Evolutionary conservation across 331 rosid species (phyloP).

Genomic region (Quercus phellos): DNA sequence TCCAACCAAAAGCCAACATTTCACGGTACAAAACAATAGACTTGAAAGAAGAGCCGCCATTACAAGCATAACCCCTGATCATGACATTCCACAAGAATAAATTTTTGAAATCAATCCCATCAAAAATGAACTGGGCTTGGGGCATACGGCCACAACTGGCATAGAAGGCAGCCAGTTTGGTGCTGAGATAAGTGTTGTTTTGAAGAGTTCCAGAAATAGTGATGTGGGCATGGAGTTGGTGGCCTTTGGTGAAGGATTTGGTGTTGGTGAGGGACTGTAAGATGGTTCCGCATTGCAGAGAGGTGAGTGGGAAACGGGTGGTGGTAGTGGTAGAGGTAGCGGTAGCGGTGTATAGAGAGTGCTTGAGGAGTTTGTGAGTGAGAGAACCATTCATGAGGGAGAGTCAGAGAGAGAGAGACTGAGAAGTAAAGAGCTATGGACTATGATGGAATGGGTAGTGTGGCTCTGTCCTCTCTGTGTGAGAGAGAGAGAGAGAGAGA

Average conservation of each 20-base stretch:
- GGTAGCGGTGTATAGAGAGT: slow-evolving; percentile 8
- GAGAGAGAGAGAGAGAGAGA: not conserved
- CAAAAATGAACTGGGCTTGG: slow-evolving; percentile 32
- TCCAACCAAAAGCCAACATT: slow-evolving; percentile 31
- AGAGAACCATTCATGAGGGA: slow-evolving; percentile 30
- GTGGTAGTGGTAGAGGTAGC: not conserved
- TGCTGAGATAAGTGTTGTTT: slow-evolving; percentile 38
- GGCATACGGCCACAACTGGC: slow-evolving; percentile 41
- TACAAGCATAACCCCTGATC: slow-evolving; percentile 56
- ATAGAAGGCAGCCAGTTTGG: slow-evolving; percentile 60
- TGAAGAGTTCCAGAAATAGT: slow-evolving; percentile 37
- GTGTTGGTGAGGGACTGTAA: slow-evolving; percentile 42
- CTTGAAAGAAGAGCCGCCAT: slow-evolving; percentile 4
- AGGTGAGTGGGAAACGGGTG: slow-evolving; percentile 22
- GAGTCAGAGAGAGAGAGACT: not conserved
- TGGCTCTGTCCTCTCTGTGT: too few species aligned
- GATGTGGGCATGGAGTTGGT: slow-evolving; percentile 45
- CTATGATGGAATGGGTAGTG: not conserved
- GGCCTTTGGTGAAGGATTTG: slow-evolving; percentile 34
- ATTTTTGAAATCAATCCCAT: slow-evolving; percentile 9
- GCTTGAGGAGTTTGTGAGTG: slow-evolving; percentile 14
- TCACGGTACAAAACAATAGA: slow-evolving; percentile 44
- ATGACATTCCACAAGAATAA: slow-evolving; percentile 51
- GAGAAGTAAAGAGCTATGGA: not conserved
- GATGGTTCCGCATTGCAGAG: slow-evolving; percentile 51